These are phyloP conservation scores for Pleurotus platypus DNA, from an alignment of 768 basidiomycete species.

Conservation along the genomic window DNA sequence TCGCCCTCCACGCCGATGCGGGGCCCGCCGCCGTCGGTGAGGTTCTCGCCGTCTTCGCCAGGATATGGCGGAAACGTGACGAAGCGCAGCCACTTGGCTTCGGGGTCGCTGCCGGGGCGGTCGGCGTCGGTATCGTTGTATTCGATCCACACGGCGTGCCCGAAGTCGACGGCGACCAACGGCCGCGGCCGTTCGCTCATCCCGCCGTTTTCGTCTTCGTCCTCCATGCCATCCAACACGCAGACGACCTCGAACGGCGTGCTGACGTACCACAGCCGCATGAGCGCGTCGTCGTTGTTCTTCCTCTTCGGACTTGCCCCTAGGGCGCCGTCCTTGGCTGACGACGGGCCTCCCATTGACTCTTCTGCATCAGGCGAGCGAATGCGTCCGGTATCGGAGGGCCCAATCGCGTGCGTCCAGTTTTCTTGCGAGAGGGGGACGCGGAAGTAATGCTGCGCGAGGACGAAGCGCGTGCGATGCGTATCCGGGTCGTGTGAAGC, in stretches of 20 bases:
- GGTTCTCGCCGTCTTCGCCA: conserved; percentile 23
- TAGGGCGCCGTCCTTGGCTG: not conserved
- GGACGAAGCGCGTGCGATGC: conserved; percentile 57
- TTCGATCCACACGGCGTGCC: conserved; percentile 84
- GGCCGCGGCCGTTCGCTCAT: conserved; percentile 52
- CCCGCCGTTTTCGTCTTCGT: conserved; percentile 31
- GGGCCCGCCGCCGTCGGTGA: conserved; percentile 19
- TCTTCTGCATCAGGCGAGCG: not conserved
- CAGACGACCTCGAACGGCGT: conserved; percentile 72
- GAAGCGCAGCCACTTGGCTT: conserved; percentile 57
- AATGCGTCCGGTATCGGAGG: not conserved
- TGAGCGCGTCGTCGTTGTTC: conserved; percentile 48
- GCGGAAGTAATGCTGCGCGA: conserved; percentile 74
- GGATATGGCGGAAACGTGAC: conserved; percentile 65
- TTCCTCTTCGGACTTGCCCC: not conserved
- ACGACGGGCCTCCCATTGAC: not conserved
- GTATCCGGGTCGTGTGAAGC: conserved; percentile 59
- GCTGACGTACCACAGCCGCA: conserved; percentile 69
- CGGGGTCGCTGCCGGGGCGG: conserved; percentile 19
- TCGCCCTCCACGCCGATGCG: conserved; percentile 29
- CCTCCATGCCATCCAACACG: conserved; percentile 47
- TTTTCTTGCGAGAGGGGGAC: conserved; percentile 49
- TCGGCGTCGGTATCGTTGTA: conserved; percentile 36
- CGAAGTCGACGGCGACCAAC: conserved; percentile 82
- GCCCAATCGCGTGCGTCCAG: conserved; percentile 17